Percentiles rank a stretch among this genome's conserved stretches.
Conservation (phyloP, 139 green algal genomes). For the Closterium sp. region DNA sequence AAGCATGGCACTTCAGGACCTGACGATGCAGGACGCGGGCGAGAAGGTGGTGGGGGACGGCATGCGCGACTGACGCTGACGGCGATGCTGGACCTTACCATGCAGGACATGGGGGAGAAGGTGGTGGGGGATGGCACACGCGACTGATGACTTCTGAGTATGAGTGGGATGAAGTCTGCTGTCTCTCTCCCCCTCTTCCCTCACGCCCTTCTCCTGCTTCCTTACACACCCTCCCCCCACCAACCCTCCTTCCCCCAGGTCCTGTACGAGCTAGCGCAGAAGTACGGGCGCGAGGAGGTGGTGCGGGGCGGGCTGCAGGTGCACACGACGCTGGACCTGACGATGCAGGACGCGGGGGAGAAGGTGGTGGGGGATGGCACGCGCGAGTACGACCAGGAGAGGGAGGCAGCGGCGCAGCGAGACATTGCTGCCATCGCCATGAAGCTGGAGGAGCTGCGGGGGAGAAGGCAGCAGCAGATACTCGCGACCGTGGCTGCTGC, state of each 20-base stretch:
- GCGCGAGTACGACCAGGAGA: slow-evolving; percentile 42
- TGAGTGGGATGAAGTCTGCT: too few species aligned
- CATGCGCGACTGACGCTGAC: too few species aligned
- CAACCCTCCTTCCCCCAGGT: slow-evolving; percentile 27
- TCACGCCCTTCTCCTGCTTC: not conserved
- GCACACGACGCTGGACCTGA: slow-evolving; percentile 58
- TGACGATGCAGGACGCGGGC: too few species aligned
- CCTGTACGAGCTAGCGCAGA: slow-evolving; percentile 38
- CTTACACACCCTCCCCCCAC: not conserved
- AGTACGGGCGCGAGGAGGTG: slow-evolving; percentile 42
- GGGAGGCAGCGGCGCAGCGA: not conserved
- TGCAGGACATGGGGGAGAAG: too few species aligned
- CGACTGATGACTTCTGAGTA: too few species aligned
- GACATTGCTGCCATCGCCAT: not conserved
- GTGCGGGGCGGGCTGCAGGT: slow-evolving; percentile 45
- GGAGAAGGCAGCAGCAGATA: not conserved
- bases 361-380: slow-evolving; percentile 42
- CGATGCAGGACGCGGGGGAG: slow-evolving; percentile 57
- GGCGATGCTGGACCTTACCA: too few species aligned
- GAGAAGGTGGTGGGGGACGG: too few species aligned
- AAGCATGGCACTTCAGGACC: too few species aligned
- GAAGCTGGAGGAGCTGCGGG: slow-evolving; percentile 18
- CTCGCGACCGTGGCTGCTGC: not conserved
- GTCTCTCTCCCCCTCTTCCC: not conserved
- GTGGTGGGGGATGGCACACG: too few species aligned